Evolutionary conservation across 768 basidiomycete species (phyloP).

Genomic region (Tulasnella sp.): DNA sequence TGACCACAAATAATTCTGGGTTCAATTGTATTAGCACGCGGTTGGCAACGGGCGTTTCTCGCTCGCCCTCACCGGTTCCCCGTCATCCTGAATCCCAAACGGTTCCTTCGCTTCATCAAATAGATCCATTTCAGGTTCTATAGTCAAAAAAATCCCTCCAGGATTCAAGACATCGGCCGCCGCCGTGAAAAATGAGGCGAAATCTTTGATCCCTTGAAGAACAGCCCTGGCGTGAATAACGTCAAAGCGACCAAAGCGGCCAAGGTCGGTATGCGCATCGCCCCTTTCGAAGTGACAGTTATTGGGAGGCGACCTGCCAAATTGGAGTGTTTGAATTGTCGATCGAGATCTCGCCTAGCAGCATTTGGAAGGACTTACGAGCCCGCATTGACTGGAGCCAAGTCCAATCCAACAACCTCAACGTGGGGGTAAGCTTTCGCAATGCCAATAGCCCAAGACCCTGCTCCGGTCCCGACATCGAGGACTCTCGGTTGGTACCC

Average conservation of each 20-base stretch:
- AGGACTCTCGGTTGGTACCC: constrained; percentile 32
- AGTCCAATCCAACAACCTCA: constrained; percentile 8
- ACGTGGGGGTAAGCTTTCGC: not conserved
- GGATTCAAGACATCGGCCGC: constrained; percentile 4
- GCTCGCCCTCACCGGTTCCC: not conserved
- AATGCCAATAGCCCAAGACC: constrained; percentile 34
- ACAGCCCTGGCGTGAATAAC: constrained; percentile 18
- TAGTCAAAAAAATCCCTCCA: constrained; percentile 15
- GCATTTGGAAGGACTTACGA: not conserved
- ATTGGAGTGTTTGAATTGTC: not conserved
- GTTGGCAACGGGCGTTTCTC: not conserved
- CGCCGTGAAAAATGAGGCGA: not conserved
- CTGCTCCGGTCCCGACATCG: constrained; percentile 38
- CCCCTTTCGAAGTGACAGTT: constrained; percentile 19
- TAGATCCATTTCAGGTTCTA: constrained; percentile 4
- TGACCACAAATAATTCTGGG: not conserved
- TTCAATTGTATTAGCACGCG: not conserved
- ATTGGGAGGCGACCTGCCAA: not conserved
- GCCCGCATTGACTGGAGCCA: not conserved
- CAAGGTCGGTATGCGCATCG: not conserved
- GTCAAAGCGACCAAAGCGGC: constrained; percentile 1
- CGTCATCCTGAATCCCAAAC: not conserved
- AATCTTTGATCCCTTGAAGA: constrained; percentile 15
- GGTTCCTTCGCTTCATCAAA: constrained; percentile 12
- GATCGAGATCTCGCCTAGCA: not conserved